phyloP scores from a whole-genome alignment of 345 rosid species.

The Odontarrhena argentea region DNA sequence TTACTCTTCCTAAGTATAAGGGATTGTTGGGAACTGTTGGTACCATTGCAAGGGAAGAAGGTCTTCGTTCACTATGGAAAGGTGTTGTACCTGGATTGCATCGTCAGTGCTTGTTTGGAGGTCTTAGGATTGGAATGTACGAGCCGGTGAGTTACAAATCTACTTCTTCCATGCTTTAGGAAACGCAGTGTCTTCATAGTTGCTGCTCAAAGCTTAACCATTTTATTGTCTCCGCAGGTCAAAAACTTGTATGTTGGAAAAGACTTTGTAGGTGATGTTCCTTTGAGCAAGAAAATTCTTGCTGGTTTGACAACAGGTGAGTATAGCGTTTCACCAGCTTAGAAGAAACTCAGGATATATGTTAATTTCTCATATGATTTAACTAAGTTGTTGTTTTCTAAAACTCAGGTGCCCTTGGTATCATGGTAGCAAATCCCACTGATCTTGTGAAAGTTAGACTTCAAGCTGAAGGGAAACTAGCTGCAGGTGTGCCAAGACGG shows the following conservation, averaged over 20 bases:
- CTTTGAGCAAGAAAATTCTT: slow-evolving; percentile 89
- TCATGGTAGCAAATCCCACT: slow-evolving; percentile 89
- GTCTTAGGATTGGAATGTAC: slow-evolving; percentile 93
- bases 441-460: slow-evolving; percentile 99
- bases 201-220: slow-evolving; percentile 15
- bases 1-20: slow-evolving; percentile 67
- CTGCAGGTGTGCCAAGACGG: slow-evolving; percentile 93
- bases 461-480: slow-evolving; percentile 96
- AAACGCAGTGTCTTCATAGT: neutral
- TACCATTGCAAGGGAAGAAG: slow-evolving; percentile 95
- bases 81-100: slow-evolving; percentile 93
- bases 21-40: slow-evolving; percentile 94
- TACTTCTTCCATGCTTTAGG: slow-evolving; percentile 2
- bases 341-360: slow-evolving; percentile 3
- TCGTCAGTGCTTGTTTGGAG: slow-evolving; percentile 94
- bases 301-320: slow-evolving; percentile 98
- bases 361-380: neutral
- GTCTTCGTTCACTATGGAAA: slow-evolving; percentile 87
- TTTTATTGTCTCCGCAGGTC: slow-evolving; percentile 54
- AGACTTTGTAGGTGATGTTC: slow-evolving; percentile 91
- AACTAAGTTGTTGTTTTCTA: neutral
- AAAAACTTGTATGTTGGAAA: slow-evolving; percentile 79
- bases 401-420: slow-evolving; percentile 80
- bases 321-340: slow-evolving; percentile 23
- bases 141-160: slow-evolving; percentile 76